Percentiles rank a stretch among this genome's conserved stretches.
These are phyloP conservation scores for Chaetomiaceae sp. DNA, from an alignment of 2,329 filamentous ascomycete genomes.

Conservation along the genomic window DNA sequence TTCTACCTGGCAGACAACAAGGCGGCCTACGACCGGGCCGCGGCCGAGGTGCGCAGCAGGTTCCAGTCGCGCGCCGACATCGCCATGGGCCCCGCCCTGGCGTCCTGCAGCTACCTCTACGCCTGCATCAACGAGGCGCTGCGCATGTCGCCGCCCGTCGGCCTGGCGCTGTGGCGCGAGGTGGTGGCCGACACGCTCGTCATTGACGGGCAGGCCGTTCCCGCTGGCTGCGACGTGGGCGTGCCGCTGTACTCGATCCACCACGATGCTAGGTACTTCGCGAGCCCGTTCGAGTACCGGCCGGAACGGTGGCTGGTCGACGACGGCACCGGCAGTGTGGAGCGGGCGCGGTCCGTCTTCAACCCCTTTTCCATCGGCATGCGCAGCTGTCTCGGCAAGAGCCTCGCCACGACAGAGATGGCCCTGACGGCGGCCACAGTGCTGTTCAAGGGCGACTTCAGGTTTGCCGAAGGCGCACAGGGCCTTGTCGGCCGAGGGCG, in stretches of 20 bases:
- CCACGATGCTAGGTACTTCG: constrained; percentile 4
- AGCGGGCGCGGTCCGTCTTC: constrained; percentile 13
- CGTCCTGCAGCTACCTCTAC: constrained; percentile 7
- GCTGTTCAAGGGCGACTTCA: neutral
- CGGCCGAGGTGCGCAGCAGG: constrained; percentile 2
- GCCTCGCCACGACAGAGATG: constrained; percentile 5
- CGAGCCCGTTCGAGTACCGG: neutral
- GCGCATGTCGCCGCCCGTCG: constrained; percentile 21
- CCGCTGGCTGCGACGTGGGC: constrained; percentile 19
- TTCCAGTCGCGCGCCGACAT: constrained; percentile 4
- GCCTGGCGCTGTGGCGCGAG: constrained; percentile 6
- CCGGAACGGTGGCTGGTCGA: constrained; percentile 10
- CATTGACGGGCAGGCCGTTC: constrained; percentile 19
- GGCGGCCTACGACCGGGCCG: neutral
- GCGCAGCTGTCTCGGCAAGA: constrained; percentile 8
- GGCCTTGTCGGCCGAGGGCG: neutral
- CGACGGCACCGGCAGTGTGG: constrained; percentile 8
- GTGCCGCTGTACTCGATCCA: constrained; percentile 17
- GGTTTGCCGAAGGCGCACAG: neutral
- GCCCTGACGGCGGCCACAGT: neutral
- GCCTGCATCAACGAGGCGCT: constrained; percentile 24
- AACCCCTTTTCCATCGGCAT: constrained; percentile 5
- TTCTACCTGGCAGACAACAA: constrained; percentile 13
- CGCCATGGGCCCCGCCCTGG: neutral
- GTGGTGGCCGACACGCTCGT: constrained; percentile 6